Base-by-base conservation (phyloP, 768 basidiomycete species). In the Tylopilus rubrobrunneus region DNA sequence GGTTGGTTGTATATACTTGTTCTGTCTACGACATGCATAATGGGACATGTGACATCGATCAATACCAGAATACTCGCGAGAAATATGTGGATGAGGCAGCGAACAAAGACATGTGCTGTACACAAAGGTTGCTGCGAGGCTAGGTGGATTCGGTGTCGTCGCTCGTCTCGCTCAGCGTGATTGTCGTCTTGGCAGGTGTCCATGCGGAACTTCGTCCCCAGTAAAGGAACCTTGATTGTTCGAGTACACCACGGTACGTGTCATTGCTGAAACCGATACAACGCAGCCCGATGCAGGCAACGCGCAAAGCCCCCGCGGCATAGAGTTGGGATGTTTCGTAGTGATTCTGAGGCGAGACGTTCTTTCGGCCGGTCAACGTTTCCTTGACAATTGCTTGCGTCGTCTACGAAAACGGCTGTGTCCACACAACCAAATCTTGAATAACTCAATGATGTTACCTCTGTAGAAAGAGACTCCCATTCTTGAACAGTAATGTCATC, bases 261-360 rank as follows among this genome's bases (percentile, higher is more conserved):
- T 71, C 69, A 52, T 82, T 76, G 68, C 82, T 88, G 76, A 90
- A 91, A 3, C 88, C 85, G 48, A 88, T 77, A 65, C 89, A 91
- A 58, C 86, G 85, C 45, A 91, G 71, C 5, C 81, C 89, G 52
- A 91, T 71, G 59, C 87, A 90, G 14, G 84, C 85, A 23, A 87
- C 79, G 56, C 80, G 84, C 45, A 91, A 76, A 25, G 87, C 88
- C 2, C 89, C 88, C 1, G 76, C 84, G 5, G 78, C 74, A 63
- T 89, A 91, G 31, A 90, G 78, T 64, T 91, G 88, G 1, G 75
- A 72, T 0, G 80, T 82, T 66, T 91, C 89, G 71, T 89, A 89
- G 27, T 83, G 69, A 61, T 86, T 89, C 66, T 89, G 87, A 17
- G 89, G 87, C 2, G 87, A 87, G 19, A 80, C 80, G 64, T 87